Conservation (phyloP, 805 yeast species). For the Candida caryicola region DNA sequence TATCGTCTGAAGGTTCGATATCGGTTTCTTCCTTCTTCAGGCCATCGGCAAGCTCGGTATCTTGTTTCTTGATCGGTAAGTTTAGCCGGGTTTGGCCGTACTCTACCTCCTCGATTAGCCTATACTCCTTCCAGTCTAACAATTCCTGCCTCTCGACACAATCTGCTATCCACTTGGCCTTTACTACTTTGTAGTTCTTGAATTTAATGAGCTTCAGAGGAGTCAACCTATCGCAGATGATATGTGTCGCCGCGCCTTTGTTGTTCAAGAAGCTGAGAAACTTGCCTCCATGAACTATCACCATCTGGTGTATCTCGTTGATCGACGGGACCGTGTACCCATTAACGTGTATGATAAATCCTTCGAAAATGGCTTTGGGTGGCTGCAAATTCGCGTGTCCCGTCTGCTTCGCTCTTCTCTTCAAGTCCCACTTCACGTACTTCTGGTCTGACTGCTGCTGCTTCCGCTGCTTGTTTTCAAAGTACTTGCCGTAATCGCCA, state of each 20-base stretch:
- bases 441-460: constrained; percentile 59
- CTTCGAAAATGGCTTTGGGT: constrained; percentile 48
- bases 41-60: too few relatives aligned
- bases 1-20: constrained; percentile 1
- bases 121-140: constrained; percentile 69
- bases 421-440: constrained; percentile 47
- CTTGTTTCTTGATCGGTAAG: constrained; percentile 5
- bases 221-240: constrained; percentile 75
- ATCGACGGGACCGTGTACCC: constrained; percentile 88
- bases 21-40: too few relatives aligned
- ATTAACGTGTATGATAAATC: constrained; percentile 73
- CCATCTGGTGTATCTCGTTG: constrained; percentile 62
- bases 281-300: constrained; percentile 77
- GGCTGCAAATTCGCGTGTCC: constrained; percentile 7
- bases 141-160: constrained; percentile 48
- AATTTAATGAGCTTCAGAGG: constrained; percentile 70
- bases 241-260: constrained; percentile 78
- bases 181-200: constrained; percentile 68
- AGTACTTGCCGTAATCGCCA: constrained; percentile 68
- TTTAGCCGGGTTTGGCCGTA: constrained; percentile 50
- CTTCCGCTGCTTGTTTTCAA: constrained; percentile 55
- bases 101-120: constrained; percentile 47
- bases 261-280: constrained; percentile 66
- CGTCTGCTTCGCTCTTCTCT: constrained; percentile 22
- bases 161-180: constrained; percentile 78